These are phyloP conservation scores for Noccaea caerulescens DNA, from an alignment of 345 rosid genomes.

Conservation along the genomic window DNA sequence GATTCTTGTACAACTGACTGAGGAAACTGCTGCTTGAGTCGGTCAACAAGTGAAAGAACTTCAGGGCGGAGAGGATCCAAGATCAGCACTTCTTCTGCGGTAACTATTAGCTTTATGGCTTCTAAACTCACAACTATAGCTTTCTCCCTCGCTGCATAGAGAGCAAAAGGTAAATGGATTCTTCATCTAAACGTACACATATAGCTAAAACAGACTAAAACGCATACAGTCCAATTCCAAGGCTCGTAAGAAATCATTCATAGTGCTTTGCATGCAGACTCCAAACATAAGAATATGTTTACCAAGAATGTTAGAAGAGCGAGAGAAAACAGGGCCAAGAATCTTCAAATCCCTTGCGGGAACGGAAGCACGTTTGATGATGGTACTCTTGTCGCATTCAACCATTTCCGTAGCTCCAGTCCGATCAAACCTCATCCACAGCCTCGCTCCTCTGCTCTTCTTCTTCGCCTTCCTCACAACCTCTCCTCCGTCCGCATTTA, in stretches of 20 bases:
- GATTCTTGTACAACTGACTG: constrained; percentile 46
- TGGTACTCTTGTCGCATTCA: constrained; percentile 80
- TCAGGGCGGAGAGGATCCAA: constrained; percentile 75
- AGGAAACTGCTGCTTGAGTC: constrained; percentile 72
- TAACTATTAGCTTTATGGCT: constrained; percentile 75
- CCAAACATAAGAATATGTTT: neutral
- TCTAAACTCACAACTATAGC: constrained; percentile 87
- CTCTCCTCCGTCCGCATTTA: constrained; percentile 36
- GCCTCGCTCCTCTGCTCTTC: constrained; percentile 82
- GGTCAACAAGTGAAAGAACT: constrained; percentile 75
- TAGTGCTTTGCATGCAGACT: no score
- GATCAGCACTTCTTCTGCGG: constrained; percentile 80
- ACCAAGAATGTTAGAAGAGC: constrained; percentile 75
- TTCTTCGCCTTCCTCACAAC: constrained; percentile 59
- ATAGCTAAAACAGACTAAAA: no score
- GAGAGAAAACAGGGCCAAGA: constrained; percentile 87
- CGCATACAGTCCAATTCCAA: no score
- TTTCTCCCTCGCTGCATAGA: constrained; percentile 71
- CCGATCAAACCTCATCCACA: constrained; percentile 84
- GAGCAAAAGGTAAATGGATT: constrained; percentile 3
- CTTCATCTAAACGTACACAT: no score
- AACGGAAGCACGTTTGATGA: constrained; percentile 67
- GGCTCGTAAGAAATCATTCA: no score
- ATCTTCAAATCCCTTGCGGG: constrained; percentile 92
- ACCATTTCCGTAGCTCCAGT: constrained; percentile 71